phyloP scores from a whole-genome alignment of 2,329 filamentous ascomycete genomes.

The Fusarium vanettenii region DNA sequence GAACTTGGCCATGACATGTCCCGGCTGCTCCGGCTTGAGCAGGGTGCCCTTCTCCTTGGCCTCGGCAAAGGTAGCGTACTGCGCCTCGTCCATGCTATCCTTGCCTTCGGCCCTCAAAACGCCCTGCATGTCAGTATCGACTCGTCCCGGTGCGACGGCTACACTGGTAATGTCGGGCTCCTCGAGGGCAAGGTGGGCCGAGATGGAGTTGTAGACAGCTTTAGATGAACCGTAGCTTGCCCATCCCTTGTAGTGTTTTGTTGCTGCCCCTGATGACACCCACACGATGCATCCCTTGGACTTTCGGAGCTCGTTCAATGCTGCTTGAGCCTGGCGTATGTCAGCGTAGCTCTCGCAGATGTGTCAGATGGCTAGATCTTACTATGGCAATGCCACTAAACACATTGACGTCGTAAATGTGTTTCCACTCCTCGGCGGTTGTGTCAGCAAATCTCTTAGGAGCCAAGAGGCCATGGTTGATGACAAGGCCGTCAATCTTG shows the following conservation, averaged over 20 bases:
- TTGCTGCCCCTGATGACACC: constrained; percentile 82
- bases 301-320: constrained; percentile 75
- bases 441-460: constrained; percentile 78
- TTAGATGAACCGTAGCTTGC: constrained; percentile 86
- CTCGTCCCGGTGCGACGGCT: constrained; percentile 80
- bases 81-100: constrained; percentile 61
- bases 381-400: constrained; percentile 86
- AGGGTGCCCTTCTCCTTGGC: constrained; percentile 78
- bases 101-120: constrained; percentile 74
- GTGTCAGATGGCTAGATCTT: constrained; percentile 31
- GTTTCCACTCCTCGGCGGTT: constrained; percentile 79
- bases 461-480: constrained; percentile 89
- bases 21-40: constrained; percentile 85
- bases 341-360: constrained; percentile 1
- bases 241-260: constrained; percentile 76
- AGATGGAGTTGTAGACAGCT: constrained; percentile 84
- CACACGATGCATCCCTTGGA: constrained; percentile 79
- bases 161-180: constrained; percentile 81
- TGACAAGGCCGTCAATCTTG: constrained; percentile 80
- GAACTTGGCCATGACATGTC: constrained; percentile 85
- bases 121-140: constrained; percentile 93
- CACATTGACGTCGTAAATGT: constrained; percentile 84
- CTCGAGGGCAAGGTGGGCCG: constrained; percentile 77
- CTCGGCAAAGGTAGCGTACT: constrained; percentile 75
- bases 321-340: constrained; percentile 72